Evolutionary conservation across 2,329 filamentous ascomycete genomes (phyloP), one percentile per base, ranked within the genome.

Genomic region (Gliomastix tumulicola): DNA sequence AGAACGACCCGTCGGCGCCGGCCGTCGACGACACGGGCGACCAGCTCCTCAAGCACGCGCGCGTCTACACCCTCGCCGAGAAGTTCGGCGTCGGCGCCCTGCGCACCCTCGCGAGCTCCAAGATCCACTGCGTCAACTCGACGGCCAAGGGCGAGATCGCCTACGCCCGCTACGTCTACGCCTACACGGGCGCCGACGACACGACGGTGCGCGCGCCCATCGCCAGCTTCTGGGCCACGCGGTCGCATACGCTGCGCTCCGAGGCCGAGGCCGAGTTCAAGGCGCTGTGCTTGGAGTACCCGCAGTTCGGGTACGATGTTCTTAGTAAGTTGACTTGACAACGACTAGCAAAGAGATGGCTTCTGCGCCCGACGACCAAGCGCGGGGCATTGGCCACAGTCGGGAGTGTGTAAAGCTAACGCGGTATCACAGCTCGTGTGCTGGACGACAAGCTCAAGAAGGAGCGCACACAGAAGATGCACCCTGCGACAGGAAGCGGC

Each of bases 281-380:
- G 57, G 60, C 73, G 32, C 77, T 95, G 61, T 95, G 89, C 64
- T 65, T 95, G 56, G 85, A 95, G 63, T 88, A 82, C 56, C 89
- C 89, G 15, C 84, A 94, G 55, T 96, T 96, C 56, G 84, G 84
- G 53, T 96, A 89, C 66, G 89, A 96, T 59, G 85, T 97, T 38
- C 76, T 96, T 41, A 88, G 79, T 87, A 68, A 47, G 72, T 66
- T 37, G 18, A 7, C 34, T n/a, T n/a, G n/a, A n/a, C n/a, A n/a
- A n/a, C n/a, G n/a, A 20, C 36, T 31, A 9, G 12, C 3, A n/a
- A n/a, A n/a, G n/a, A n/a, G n/a, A n/a, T n/a, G n/a, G n/a, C n/a
- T n/a, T n/a, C n/a, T n/a, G n/a, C n/a, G n/a, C n/a, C n/a, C n/a
- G n/a, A n/a, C n/a, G n/a, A n/a, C n/a, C n/a, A n/a, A n/a, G n/a